phyloP scores from a whole-genome alignment of 2,329 filamentous ascomycete genomes.

The Tolypocladium ovalisporum region DNA sequence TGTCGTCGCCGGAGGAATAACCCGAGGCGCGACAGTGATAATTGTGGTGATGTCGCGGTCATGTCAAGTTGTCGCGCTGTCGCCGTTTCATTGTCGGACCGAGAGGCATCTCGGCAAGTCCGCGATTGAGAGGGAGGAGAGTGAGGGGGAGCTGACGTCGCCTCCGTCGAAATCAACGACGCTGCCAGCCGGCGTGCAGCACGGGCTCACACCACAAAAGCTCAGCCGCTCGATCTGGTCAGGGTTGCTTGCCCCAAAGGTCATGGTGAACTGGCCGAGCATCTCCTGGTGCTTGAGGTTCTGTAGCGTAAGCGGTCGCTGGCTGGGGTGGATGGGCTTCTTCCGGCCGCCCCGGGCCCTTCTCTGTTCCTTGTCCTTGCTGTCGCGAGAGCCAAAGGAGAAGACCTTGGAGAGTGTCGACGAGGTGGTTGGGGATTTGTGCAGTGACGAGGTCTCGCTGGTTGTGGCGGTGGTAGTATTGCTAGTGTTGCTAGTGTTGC shows the following conservation, averaged over 20 bases:
- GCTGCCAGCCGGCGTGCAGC: slow-evolving; percentile 29
- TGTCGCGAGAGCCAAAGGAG: slow-evolving; percentile 16
- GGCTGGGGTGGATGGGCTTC: slow-evolving; percentile 29
- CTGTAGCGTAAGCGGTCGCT: slow-evolving; percentile 31
- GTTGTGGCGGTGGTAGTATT: slow-evolving; percentile 17
- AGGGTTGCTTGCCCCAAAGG: slow-evolving; percentile 28
- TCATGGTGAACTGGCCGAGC: slow-evolving; percentile 33
- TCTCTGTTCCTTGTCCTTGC: slow-evolving; percentile 11
- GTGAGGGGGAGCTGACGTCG: neutral
- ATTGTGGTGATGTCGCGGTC: neutral
- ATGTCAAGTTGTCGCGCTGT: neutral
- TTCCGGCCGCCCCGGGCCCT: slow-evolving; percentile 9
- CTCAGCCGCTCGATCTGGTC: slow-evolving; percentile 20
- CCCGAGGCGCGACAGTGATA: neutral
- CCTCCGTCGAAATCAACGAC: slow-evolving; percentile 19
- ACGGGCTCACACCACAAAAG: slow-evolving; percentile 30
- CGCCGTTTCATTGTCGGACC: slow-evolving; percentile 5
- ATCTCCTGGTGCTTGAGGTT: slow-evolving; percentile 37
- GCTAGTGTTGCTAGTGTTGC: slow-evolving; percentile 18
- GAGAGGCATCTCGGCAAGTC: slow-evolving; percentile 6
- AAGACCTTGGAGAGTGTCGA: slow-evolving; percentile 19
- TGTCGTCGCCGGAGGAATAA: neutral
- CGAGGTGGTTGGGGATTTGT: slow-evolving; percentile 16
- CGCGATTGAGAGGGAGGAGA: slow-evolving; percentile 1
- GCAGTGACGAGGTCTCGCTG: slow-evolving; percentile 17